phyloP scores from a whole-genome alignment of 768 basidiomycete species.

The Mycena epipterygia region DNA sequence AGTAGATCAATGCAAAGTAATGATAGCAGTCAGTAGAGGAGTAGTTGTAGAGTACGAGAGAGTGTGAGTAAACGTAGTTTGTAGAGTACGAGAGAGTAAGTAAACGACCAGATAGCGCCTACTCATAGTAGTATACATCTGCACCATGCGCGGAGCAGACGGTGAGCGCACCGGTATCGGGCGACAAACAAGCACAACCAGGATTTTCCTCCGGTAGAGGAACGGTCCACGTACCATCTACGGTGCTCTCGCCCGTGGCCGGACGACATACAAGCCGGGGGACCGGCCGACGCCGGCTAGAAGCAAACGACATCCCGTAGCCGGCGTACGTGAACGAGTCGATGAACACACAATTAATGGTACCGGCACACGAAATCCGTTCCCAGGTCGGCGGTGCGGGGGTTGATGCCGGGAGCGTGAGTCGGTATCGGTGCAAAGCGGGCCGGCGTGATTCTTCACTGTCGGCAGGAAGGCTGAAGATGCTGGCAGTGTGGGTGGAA shows the following conservation, averaged over 20 bases:
- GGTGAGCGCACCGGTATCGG: slow-evolving; percentile 10
- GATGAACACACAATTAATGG: slow-evolving; percentile 2
- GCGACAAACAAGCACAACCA: slow-evolving; percentile 7
- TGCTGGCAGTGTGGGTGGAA: slow-evolving; percentile 13
- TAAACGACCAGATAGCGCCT: background rate
- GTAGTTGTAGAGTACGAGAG: background rate
- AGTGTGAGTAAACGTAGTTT: background rate
- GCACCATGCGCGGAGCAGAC: slow-evolving; percentile 19
- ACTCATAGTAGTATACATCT: slow-evolving; percentile 20
- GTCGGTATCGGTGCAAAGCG: slow-evolving; percentile 17
- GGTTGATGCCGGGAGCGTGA: slow-evolving; percentile 10
- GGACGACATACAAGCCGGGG: slow-evolving; percentile 10
- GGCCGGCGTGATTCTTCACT: background rate
- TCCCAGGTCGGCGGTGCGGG: background rate
- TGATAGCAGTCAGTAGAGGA: background rate
- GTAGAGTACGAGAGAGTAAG: background rate
- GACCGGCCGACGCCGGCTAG: background rate
- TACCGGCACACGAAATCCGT: background rate
- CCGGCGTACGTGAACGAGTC: slow-evolving; percentile 16
- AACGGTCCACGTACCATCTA: slow-evolving; percentile 9
- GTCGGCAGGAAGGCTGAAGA: background rate
- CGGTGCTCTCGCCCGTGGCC: background rate
- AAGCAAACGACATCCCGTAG: slow-evolving; percentile 1
- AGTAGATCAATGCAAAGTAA: background rate
- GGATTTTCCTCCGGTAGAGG: background rate